A percentile compares a stretch with the other conserved stretches of the same genome.
phyloP scores from a whole-genome alignment of 495 filamentous ascomycete genomes.

The Penicillium manginii region DNA sequence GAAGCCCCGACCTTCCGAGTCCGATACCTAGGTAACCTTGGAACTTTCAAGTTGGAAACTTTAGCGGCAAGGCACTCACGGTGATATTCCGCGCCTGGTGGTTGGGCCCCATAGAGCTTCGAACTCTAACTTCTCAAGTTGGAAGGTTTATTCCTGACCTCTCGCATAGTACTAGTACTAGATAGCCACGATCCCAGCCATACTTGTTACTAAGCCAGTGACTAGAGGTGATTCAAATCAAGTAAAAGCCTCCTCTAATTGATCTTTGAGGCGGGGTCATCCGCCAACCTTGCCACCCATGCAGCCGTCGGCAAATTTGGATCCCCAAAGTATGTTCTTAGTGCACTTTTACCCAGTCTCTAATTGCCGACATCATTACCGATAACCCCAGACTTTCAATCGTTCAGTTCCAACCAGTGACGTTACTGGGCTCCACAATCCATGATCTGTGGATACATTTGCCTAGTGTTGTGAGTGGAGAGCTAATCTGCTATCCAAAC shows the following conservation, averaged over 20 bases:
- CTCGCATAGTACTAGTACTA: too few species aligned
- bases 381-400: neutral
- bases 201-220: neutral
- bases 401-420: neutral
- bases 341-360: neutral
- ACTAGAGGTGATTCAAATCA: too few species aligned
- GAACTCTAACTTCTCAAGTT: neutral
- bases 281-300: neutral
- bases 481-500: neutral
- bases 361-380: constrained; percentile 1
- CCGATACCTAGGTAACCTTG: too few species aligned
- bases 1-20: too few species aligned
- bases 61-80: neutral
- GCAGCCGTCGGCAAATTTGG: neutral
- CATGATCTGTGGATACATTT: neutral
- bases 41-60: too few species aligned
- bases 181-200: neutral
- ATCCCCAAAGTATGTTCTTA: neutral
- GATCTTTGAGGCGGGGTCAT: neutral
- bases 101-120: neutral
- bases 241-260: neutral
- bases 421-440: neutral
- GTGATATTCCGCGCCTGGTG: neutral
- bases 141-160: neutral
- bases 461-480: neutral